Conservation (phyloP, 2,329 filamentous ascomycete species). For the Ophiostoma piceae region DNA sequence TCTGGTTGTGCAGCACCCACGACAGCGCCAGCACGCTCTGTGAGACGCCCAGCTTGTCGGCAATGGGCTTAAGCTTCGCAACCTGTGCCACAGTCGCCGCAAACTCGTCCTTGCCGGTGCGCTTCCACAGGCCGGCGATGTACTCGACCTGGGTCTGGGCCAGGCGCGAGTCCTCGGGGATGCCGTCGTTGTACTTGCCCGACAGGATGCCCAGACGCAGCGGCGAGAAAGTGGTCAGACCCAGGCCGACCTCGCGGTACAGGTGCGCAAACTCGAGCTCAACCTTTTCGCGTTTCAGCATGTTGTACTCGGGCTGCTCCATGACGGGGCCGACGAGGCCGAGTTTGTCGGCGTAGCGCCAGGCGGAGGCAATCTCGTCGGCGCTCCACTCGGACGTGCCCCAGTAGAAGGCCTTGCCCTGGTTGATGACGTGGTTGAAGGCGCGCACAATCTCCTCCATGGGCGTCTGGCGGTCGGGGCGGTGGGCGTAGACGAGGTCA, state of each 20-base stretch:
- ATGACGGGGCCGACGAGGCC: constrained; percentile 58
- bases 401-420: constrained; percentile 67
- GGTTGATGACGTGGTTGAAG: constrained; percentile 49
- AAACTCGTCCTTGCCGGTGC: constrained; percentile 50
- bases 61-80: constrained; percentile 55
- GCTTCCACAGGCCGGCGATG: constrained; percentile 49
- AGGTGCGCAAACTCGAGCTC: constrained; percentile 49
- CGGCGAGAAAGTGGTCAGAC: constrained; percentile 51
- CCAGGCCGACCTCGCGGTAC: constrained; percentile 52
- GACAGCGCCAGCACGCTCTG: constrained; percentile 53
- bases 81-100: constrained; percentile 51
- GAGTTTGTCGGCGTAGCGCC: constrained; percentile 54
- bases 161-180: constrained; percentile 56
- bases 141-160: constrained; percentile 52
- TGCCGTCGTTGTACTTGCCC: constrained; percentile 60
- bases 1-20: constrained; percentile 58
- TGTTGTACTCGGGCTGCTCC: constrained; percentile 65
- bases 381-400: constrained; percentile 66
- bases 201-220: constrained; percentile 52
- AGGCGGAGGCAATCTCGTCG: constrained; percentile 60
- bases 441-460: constrained; percentile 59
- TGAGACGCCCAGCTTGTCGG: constrained; percentile 58
- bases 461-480: constrained; percentile 52
- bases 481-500: constrained; percentile 59
- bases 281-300: constrained; percentile 53